These are phyloP conservation scores for Xylaria polymorpha DNA, from an alignment of 2,329 filamentous ascomycete genomes.

Conservation along the genomic window DNA sequence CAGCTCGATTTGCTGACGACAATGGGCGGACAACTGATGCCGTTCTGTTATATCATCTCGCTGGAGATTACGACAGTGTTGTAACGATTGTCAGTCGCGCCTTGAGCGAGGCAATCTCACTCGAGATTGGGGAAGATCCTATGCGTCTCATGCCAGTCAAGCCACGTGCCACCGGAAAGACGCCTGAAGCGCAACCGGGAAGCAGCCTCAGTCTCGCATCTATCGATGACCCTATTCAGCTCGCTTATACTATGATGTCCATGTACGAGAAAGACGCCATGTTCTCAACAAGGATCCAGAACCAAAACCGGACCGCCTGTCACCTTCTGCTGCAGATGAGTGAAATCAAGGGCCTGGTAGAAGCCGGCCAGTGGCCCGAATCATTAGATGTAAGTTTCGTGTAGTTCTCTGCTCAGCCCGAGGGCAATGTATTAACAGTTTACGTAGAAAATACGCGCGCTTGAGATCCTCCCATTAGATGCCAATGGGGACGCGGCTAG, in stretches of 20 bases:
- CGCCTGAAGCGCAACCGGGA: constrained; percentile 57
- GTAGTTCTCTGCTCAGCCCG: neutral
- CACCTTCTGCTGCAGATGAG: constrained; percentile 70
- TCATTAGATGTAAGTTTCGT: constrained; percentile 66
- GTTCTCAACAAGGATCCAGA: constrained; percentile 68
- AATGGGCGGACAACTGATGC: constrained; percentile 94
- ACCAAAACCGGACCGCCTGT: constrained; percentile 68
- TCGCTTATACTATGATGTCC: constrained; percentile 70
- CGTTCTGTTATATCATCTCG: constrained; percentile 92
- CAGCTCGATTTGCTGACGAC: constrained; percentile 91
- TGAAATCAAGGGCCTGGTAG: constrained; percentile 68
- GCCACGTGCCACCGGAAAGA: constrained; percentile 66
- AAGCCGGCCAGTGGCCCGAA: constrained; percentile 66
- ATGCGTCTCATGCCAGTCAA: constrained; percentile 83
- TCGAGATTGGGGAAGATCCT: constrained; percentile 85
- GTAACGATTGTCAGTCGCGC: constrained; percentile 89
- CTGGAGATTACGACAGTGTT: constrained; percentile 96
- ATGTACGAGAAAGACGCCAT: constrained; percentile 72
- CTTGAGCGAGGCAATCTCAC: constrained; percentile 86
- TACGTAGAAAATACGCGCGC: constrained; percentile 73
- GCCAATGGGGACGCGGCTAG: constrained; percentile 78
- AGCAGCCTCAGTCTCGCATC: constrained; percentile 70
- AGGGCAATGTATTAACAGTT: constrained; percentile 30
- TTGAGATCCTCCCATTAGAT: constrained; percentile 83
- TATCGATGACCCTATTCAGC: constrained; percentile 70